Percentiles rank a stretch among this genome's conserved stretches.
Conservation (phyloP, 352 stramenopile species). For the Phytopythium mirpurense region DNA sequence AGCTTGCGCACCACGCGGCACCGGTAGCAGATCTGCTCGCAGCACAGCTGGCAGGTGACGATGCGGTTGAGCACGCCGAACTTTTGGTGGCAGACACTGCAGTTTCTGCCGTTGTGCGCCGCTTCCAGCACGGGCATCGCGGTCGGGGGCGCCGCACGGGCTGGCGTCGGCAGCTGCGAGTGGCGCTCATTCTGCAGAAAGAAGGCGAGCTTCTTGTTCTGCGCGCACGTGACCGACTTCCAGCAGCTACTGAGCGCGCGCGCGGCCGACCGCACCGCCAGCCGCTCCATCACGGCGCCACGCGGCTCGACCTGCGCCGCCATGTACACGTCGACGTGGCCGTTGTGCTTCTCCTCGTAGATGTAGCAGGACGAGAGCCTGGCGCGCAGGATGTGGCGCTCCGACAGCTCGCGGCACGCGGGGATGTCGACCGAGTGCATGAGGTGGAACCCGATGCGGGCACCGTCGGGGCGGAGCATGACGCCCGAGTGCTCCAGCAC, state of each 20-base stretch:
- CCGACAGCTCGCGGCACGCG: conserved; percentile 26
- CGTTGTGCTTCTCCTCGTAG: conserved; percentile 44
- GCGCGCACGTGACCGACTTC: conserved; percentile 52
- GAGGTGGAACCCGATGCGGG: conserved; percentile 45
- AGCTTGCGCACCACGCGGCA: conserved; percentile 43
- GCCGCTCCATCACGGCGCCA: conserved; percentile 33
- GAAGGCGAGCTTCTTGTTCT: conserved; percentile 70
- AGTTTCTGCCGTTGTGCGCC: conserved; percentile 22
- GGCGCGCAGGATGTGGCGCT: conserved; percentile 35
- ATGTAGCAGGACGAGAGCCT: conserved; percentile 49
- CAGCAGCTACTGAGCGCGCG: conserved; percentile 51
- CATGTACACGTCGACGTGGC: conserved; percentile 60
- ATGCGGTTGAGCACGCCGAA: conserved; percentile 28
- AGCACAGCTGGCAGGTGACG: conserved; percentile 36
- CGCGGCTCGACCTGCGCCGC: conserved; percentile 43
- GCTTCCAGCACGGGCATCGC: conserved; percentile 8
- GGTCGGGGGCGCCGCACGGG: conserved; percentile 1
- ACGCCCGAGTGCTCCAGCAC: conserved; percentile 47
- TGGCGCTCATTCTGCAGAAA: conserved; percentile 37
- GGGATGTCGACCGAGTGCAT: conserved; percentile 46
- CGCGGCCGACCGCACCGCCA: conserved; percentile 37
- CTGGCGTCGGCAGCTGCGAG: conserved; percentile 6
- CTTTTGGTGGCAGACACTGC: conserved; percentile 26
- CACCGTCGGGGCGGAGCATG: conserved; percentile 40
- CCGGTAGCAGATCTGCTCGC: conserved; percentile 32